These are phyloP conservation scores for Nicotiana sylvestris DNA, from an alignment of 257 asterid species.

Conservation along the genomic window DNA sequence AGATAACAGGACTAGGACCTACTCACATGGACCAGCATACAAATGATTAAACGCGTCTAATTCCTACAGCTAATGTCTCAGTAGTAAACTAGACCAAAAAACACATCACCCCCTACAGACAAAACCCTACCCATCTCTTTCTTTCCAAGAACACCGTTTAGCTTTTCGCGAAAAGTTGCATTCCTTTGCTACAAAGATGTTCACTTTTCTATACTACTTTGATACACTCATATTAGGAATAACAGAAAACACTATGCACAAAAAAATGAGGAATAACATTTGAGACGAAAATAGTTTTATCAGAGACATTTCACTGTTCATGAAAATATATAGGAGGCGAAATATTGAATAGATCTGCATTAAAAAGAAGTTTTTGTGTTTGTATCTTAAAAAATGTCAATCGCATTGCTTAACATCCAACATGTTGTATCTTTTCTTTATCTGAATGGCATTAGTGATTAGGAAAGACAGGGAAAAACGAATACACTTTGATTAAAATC, in stretches of 20 bases:
- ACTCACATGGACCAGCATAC: slow-evolving; percentile 14
- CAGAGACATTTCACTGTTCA: background rate
- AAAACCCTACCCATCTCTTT: background rate
- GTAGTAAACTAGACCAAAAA: background rate
- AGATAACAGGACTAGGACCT: background rate
- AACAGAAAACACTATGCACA: background rate
- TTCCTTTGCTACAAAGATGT: background rate
- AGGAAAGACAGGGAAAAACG: background rate
- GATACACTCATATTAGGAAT: background rate
- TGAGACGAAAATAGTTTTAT: background rate
- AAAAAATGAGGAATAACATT: background rate
- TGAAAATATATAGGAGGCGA: background rate
- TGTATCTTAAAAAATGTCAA: background rate
- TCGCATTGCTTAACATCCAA: background rate
- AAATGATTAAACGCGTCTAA: background rate
- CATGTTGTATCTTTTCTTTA: background rate
- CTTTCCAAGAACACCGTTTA: background rate
- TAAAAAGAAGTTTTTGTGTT: background rate
- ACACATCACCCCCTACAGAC: background rate
- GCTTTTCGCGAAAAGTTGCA: background rate
- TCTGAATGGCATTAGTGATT: background rate
- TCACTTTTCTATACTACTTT: background rate
- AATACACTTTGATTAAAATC: background rate
- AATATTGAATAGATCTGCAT: background rate
- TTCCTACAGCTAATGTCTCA: background rate